These are phyloP conservation scores for Mycena floridula DNA, from an alignment of 768 basidiomycete species.

Conservation along the genomic window DNA sequence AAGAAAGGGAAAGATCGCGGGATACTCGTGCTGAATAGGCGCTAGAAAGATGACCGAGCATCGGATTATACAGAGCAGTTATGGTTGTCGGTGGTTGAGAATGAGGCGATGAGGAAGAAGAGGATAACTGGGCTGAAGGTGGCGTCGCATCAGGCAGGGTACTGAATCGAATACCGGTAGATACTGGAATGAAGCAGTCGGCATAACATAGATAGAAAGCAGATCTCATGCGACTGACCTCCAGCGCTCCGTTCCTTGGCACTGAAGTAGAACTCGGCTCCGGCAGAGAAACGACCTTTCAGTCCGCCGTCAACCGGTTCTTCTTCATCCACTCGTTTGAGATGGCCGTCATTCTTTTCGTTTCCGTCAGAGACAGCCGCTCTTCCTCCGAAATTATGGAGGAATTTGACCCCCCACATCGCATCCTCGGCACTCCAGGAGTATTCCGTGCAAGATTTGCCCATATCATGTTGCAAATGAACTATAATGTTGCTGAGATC, in stretches of 20 bases:
- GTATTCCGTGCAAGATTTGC: conserved; percentile 91
- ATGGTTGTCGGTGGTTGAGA: conserved; percentile 91
- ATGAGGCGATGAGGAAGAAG: conserved; percentile 24
- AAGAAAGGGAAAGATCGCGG: conserved; percentile 77
- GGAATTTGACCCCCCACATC: conserved; percentile 83
- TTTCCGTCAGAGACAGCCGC: conserved; percentile 28
- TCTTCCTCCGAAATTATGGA: conserved; percentile 87
- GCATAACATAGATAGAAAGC: not conserved
- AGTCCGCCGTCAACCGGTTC: conserved; percentile 89
- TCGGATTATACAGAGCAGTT: conserved; percentile 92
- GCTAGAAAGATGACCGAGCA: conserved; percentile 88
- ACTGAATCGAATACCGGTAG: conserved; percentile 90
- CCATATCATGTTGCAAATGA: conserved; percentile 86
- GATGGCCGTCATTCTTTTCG: conserved; percentile 21
- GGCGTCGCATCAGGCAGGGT: conserved; percentile 80
- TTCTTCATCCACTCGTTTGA: conserved; percentile 91
- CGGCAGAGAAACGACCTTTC: conserved; percentile 84
- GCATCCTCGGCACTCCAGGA: conserved; percentile 91
- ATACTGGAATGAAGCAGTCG: conserved; percentile 44
- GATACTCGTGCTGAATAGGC: conserved; percentile 90
- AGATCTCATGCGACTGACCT: conserved; percentile 64
- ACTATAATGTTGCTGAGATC: conserved; percentile 71
- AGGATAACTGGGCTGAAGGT: conserved; percentile 50
- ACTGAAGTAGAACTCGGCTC: conserved; percentile 91
- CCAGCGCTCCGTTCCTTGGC: conserved; percentile 91